These are phyloP conservation scores for Fusarium coffeatum DNA, from an alignment of 2,329 filamentous ascomycete genomes.

Conservation along the genomic window DNA sequence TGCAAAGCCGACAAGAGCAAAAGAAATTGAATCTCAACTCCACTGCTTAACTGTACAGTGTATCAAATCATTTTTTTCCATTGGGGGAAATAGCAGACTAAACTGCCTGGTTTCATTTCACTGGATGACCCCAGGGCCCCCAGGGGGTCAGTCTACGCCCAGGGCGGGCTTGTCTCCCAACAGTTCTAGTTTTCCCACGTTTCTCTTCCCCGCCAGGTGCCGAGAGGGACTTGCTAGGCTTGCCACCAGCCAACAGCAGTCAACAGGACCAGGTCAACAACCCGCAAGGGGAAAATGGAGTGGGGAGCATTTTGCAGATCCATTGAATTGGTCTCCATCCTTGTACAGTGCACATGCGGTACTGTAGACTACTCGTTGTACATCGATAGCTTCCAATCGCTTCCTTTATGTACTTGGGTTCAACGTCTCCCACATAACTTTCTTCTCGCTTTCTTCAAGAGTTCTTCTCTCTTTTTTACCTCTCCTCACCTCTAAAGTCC, in stretches of 20 bases:
- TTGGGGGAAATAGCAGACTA: slow-evolving; percentile 34
- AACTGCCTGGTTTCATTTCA: slow-evolving; percentile 4
- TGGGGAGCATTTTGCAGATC: slow-evolving; percentile 37
- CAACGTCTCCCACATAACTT: slow-evolving; percentile 37
- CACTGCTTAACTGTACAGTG: slow-evolving; percentile 4
- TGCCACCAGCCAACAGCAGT: slow-evolving; percentile 44
- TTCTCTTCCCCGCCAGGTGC: slow-evolving; percentile 42
- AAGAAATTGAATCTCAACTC: neutral
- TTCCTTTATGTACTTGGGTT: slow-evolving; percentile 41
- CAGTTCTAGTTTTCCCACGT: slow-evolving; percentile 46
- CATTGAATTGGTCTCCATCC: slow-evolving; percentile 37
- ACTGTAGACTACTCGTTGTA: neutral
- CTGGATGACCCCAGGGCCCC: slow-evolving; percentile 7
- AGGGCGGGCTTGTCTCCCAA: slow-evolving; percentile 43
- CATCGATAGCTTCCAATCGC: slow-evolving; percentile 20
- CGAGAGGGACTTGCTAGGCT: slow-evolving; percentile 42
- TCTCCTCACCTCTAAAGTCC: slow-evolving; percentile 1
- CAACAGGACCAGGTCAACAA: slow-evolving; percentile 38
- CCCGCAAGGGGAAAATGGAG: slow-evolving; percentile 33
- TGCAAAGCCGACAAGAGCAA: slow-evolving; percentile 13
- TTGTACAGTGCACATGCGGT: neutral
- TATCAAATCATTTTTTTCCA: slow-evolving; percentile 29
- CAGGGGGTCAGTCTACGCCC: slow-evolving; percentile 36
- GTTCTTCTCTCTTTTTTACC: slow-evolving; percentile 8
- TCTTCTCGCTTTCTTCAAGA: slow-evolving; percentile 2